Evolutionary conservation across 139 green algal genomes (phyloP), one percentile per base, ranked within the genome.

Genomic region (Chlorella sp.): DNA sequence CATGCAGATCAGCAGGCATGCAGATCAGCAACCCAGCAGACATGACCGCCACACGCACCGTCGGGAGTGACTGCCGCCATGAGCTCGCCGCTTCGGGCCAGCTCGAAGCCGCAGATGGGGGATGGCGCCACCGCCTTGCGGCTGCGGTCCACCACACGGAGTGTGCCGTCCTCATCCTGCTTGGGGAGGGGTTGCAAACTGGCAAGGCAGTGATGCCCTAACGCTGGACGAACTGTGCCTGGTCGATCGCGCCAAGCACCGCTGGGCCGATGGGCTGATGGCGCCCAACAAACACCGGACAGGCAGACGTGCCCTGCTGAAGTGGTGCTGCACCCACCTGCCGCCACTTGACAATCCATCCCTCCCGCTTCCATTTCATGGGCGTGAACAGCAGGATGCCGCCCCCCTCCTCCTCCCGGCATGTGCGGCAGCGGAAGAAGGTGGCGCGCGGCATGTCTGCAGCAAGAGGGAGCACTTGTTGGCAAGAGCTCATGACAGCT

Each of bases 71-170:
- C 86, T 18, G 64, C 81, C 34, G 70, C 86, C 71, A 90, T 64
- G 32, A 88, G 67, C 30, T 62, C 41, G 4, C 86, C 86, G 65
- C 75, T 81, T 68, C 47, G 74, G 34, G 60, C 74, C 36, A 79
- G 47, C 62, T 87, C 86, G n/a, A 90, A 88, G 23, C 86, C 86
- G 81, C 81, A 88, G 65, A 90, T 87, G 57, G 86, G 86, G 11
- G 81, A 34, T 0, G 57, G 57, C 26, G 80, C 75, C 32, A 82
- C 81, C 17, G 85, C 78, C 56, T 81, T 81, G 65, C 47, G 65
- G 55, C 30, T 87, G 57, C 60, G 64, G 0, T 30, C 51, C 32
- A 87, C 81, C 64, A 87, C 13, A 3, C 23, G 65, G n/a, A 90
- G 70, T 51, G 57, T 76, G 51, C 86, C 86, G 17, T 85, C 76